phyloP scores from a whole-genome alignment of 306 rosid species.

The Vicia faba region DNA sequence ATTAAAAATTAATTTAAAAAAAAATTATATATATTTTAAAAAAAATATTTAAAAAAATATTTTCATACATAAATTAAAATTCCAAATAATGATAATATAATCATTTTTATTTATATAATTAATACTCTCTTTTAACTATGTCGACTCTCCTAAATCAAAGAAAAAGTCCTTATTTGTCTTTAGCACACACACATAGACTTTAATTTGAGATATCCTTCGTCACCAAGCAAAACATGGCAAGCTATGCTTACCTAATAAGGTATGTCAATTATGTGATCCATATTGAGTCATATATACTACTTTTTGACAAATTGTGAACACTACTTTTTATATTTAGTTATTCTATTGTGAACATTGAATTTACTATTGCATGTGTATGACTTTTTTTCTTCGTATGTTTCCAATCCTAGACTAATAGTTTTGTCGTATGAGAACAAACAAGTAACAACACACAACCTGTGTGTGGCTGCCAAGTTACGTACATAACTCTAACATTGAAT shows the following conservation, averaged over 20 bases:
- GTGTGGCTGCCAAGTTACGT: conserved; percentile 39
- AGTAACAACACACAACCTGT: neutral
- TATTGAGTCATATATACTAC: no score
- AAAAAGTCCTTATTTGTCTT: neutral
- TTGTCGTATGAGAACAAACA: neutral
- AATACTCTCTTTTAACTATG: neutral
- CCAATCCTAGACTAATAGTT: neutral
- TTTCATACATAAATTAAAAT: no score
- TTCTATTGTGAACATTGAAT: neutral
- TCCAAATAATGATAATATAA: no score
- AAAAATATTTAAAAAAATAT: no score
- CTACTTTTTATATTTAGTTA: neutral
- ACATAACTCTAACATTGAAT: neutral
- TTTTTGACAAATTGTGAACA: neutral
- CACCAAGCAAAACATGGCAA: neutral
- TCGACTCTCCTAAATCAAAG: neutral
- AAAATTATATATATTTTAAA: no score
- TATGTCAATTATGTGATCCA: neutral
- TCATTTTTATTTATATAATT: no score
- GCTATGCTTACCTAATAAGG: neutral
- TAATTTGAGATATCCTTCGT: neutral
- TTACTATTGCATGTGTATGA: conserved; percentile 11
- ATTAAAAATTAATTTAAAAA: no score
- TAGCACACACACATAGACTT: neutral
- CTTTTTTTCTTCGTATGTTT: conserved; percentile 4